Base-by-base conservation (phyloP, 108 stramenopile species). In the Nitzschia putrida region DNA sequence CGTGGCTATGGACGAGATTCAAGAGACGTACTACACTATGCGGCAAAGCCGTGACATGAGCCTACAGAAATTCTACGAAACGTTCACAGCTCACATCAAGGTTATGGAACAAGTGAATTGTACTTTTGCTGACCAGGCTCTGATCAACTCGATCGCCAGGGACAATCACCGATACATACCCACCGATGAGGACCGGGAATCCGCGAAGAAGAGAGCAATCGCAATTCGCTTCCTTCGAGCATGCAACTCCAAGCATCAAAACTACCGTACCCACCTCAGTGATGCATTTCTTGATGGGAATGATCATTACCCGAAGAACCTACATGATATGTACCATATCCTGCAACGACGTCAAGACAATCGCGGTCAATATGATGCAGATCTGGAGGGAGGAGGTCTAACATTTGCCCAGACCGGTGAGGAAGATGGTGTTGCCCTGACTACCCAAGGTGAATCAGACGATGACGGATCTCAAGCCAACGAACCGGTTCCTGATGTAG, bases 251-350 rank as follows among this genome's bases (percentile, higher is more conserved):
- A 24, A 49, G 13, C 65, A 53, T 3, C 70, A 78, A 21, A 47
- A 24, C 29, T 20, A 25, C 42, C 77, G 66, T 0, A 40, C 45
- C 37, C 39, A 58, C 9, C 64, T 74, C 16, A 14, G 55, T 22
- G 69, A 68, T 26, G 9, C 52, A 25, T 74, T 21, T 60, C 10
- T 43, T 21, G 16, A 54, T 2, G 73, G 73, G 6, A 8, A 50
- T 16, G 49, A 79, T 51, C 3, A 53, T n/a, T 79, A 69, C 42
- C 78, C 78, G 2, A 59, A 51, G 57, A 73, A 65, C 1, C 5
- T 73, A 11, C 18, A 16, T 7, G 57, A 73, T 16, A 71, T 71
- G 7, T 57, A 54, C 39, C 38, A 51, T 26, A 22, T 57, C 20
- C 53, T 78, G 18, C 40, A 47, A 3, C 20, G 52, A 11, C 41